phyloP scores from a whole-genome alignment of 1,284 basidiomycete species.

The Paramarasmius palmivorus region DNA sequence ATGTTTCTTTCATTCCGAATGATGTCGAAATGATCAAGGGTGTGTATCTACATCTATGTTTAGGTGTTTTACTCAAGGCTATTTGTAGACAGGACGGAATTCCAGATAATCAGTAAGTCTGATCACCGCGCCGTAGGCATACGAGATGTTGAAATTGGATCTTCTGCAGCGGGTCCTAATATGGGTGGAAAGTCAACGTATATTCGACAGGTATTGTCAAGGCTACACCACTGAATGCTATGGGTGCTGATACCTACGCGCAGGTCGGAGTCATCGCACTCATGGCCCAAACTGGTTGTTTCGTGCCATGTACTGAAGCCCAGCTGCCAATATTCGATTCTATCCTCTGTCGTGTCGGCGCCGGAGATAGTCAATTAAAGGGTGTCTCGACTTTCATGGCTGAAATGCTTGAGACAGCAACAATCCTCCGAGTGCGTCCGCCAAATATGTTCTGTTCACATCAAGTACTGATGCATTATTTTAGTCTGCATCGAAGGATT shows the following conservation, averaged over 20 bases:
- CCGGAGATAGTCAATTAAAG: conserved; percentile 96
- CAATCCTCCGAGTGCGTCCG: conserved; percentile 79
- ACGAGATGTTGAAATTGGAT: not conserved
- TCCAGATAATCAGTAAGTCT: conserved; percentile 80
- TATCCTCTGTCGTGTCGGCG: conserved; percentile 94
- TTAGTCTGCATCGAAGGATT: conserved; percentile 89
- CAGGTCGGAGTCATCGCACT: conserved; percentile 92
- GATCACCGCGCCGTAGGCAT: conserved; percentile 6
- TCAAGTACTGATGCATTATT: not conserved
- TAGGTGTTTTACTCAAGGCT: not conserved
- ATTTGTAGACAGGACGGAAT: conserved; percentile 68
- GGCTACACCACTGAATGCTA: conserved; percentile 41
- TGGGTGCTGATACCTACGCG: not conserved
- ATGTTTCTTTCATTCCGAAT: conserved; percentile 94
- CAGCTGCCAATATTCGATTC: conserved; percentile 94
- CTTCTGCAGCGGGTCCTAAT: conserved; percentile 79
- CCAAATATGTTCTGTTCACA: conserved; percentile 9
- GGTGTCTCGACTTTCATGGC: conserved; percentile 99
- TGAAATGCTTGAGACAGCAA: conserved; percentile 98
- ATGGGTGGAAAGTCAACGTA: conserved; percentile 97
- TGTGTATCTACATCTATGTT: conserved; percentile 25
- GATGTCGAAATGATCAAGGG: conserved; percentile 90
- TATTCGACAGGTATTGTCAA: conserved; percentile 78
- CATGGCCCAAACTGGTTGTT: conserved; percentile 95
- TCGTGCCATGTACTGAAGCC: conserved; percentile 89